Evolutionary conservation across 345 rosid species (phyloP).

Genomic region (Hypericum perforatum): DNA sequence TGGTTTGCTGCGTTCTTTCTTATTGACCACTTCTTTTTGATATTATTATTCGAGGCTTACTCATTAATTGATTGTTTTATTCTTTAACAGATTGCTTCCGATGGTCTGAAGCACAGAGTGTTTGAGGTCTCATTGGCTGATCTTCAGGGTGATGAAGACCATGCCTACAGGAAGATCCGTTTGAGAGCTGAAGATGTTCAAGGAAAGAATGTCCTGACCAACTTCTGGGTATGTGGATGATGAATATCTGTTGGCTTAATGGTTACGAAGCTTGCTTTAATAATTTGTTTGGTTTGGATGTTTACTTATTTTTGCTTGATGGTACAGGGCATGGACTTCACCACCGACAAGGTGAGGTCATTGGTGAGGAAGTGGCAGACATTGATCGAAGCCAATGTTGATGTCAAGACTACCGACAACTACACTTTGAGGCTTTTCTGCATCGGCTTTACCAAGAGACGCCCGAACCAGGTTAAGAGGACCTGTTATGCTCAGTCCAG

Average conservation of each 20-base stretch:
- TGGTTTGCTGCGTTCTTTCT: not conserved
- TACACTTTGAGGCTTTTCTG: slow-evolving; percentile 85
- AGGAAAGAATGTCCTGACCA: slow-evolving; percentile 72
- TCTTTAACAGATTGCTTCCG: slow-evolving; percentile 75
- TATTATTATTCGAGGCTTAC: not conserved
- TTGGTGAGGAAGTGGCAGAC: slow-evolving; percentile 95
- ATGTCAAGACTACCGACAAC: slow-evolving; percentile 89
- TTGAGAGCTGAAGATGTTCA: slow-evolving; percentile 97
- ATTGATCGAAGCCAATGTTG: slow-evolving; percentile 86
- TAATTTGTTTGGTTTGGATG: not conserved
- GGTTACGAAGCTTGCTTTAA: too few species aligned
- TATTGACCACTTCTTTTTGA: not conserved
- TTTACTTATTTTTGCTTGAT: not conserved
- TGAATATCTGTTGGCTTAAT: not conserved
- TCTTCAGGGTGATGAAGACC: slow-evolving; percentile 77
- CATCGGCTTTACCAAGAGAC: slow-evolving; percentile 88
- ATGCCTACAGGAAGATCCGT: slow-evolving; percentile 78
- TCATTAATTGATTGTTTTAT: not conserved
- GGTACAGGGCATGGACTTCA: slow-evolving; percentile 87
- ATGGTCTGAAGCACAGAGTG: slow-evolving; percentile 86
- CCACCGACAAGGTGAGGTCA: slow-evolving; percentile 90
- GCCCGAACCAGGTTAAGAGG: slow-evolving; percentile 86
- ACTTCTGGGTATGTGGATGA: slow-evolving; percentile 70
- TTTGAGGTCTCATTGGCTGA: slow-evolving; percentile 87
- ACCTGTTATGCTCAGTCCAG: slow-evolving; percentile 95